phyloP scores from a whole-genome alignment of 1,139 yeast species.

The Magnusiomyces suaveolens region DNA sequence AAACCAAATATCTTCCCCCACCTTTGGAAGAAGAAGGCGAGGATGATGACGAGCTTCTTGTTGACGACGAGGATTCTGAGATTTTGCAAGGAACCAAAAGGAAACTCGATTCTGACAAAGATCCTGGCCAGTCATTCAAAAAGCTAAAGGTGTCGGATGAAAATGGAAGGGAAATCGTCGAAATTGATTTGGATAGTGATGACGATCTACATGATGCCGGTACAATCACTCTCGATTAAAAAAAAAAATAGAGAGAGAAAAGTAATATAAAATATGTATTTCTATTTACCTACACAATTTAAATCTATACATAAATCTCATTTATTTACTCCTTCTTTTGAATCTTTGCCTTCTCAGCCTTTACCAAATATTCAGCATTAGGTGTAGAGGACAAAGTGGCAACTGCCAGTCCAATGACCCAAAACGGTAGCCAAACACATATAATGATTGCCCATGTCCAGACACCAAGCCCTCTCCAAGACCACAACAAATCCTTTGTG shows the following conservation, averaged over 20 bases:
- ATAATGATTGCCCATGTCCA: slow-evolving; percentile 81
- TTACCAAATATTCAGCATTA: background rate
- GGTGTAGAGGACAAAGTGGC: slow-evolving; percentile 8
- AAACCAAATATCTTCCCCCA: slow-evolving; percentile 21
- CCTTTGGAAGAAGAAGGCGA: slow-evolving; percentile 13
- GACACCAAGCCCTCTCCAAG: slow-evolving; percentile 63
- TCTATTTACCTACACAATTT: too few species aligned
- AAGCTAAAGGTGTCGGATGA: slow-evolving; percentile 11
- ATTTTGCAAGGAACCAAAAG: slow-evolving; percentile 7
- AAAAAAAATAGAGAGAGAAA: too few species aligned
- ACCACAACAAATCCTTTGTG: slow-evolving; percentile 44
- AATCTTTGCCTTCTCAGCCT: background rate
- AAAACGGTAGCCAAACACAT: slow-evolving; percentile 74
- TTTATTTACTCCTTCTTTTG: background rate
- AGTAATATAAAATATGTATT: background rate
- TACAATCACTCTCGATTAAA: slow-evolving; percentile 18
- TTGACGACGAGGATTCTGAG: slow-evolving; percentile 8
- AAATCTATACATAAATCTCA: background rate
- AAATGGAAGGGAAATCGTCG: slow-evolving; percentile 11
- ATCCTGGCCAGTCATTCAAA: slow-evolving; percentile 16
- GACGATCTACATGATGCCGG: slow-evolving; percentile 19
- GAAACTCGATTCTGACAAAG: slow-evolving; percentile 9
- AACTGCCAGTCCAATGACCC: slow-evolving; percentile 49
- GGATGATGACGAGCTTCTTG: slow-evolving; percentile 11
- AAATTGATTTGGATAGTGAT: slow-evolving; percentile 15